A percentile compares a stretch with the other conserved stretches of the same genome.
phyloP scores from a whole-genome alignment of 1,284 basidiomycete species.

The Coniferiporia sulphurascens region DNA sequence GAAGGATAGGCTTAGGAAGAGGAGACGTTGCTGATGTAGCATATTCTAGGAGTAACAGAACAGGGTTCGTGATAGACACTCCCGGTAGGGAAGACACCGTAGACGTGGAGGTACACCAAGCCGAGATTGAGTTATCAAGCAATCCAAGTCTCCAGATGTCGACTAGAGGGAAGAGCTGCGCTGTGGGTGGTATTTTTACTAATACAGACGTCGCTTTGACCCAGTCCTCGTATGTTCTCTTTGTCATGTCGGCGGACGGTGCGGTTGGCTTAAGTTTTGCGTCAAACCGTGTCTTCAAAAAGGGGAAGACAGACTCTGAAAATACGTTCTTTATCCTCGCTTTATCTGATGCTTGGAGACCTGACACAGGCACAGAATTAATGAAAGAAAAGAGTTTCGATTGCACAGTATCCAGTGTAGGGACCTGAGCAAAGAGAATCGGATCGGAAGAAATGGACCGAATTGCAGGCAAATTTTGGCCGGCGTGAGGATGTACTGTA shows the following conservation, averaged over 20 bases:
- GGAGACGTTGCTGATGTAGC: slow-evolving; percentile 3
- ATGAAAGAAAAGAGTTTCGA: slow-evolving; percentile 64
- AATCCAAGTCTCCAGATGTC: slow-evolving; percentile 83
- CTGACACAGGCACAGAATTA: slow-evolving; percentile 32
- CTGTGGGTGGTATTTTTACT: slow-evolving; percentile 42
- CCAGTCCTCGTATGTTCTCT: slow-evolving; percentile 35
- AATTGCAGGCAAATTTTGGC: slow-evolving; percentile 55
- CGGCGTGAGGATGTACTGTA: slow-evolving; percentile 71
- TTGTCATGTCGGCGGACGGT: slow-evolving; percentile 30
- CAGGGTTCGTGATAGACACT: slow-evolving; percentile 27
- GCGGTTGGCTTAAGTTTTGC: slow-evolving; percentile 24
- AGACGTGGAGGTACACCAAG: slow-evolving; percentile 39
- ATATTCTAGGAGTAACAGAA: slow-evolving; percentile 23
- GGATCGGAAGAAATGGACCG: slow-evolving; percentile 66
- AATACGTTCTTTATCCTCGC: slow-evolving; percentile 47
- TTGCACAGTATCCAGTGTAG: slow-evolving; percentile 60
- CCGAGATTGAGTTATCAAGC: slow-evolving; percentile 54
- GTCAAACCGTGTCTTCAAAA: slow-evolving; percentile 55
- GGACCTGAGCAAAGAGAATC: slow-evolving; percentile 71
- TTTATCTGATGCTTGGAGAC: slow-evolving; percentile 32
- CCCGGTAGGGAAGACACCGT: slow-evolving; percentile 34
- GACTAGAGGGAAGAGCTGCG: slow-evolving; percentile 73
- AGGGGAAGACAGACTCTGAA: slow-evolving; percentile 48
- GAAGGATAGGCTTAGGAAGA: slow-evolving; percentile 46
- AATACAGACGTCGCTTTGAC: slow-evolving; percentile 44